Percentiles rank a stretch among this genome's conserved stretches.
Conservation (phyloP, 805 yeast genomes). For the Candida germanica region DNA sequence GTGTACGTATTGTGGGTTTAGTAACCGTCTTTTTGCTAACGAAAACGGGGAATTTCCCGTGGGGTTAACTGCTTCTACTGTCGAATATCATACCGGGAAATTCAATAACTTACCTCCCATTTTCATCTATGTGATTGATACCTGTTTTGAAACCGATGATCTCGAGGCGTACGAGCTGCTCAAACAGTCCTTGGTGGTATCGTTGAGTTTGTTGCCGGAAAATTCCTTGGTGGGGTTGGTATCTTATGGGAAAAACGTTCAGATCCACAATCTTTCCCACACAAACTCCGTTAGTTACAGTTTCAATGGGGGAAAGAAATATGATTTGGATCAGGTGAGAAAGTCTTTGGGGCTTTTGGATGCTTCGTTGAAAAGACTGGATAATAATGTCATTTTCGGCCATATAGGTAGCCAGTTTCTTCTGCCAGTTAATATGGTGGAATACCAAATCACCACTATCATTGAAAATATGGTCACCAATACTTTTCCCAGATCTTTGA, state of each 20-base stretch:
- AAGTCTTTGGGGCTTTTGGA: conserved; percentile 43
- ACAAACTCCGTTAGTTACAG: conserved; percentile 40
- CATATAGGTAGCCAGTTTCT: conserved; percentile 46
- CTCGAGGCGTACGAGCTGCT: conserved; percentile 85
- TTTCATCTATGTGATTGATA: conserved; percentile 79
- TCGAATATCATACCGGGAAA: conserved; percentile 79
- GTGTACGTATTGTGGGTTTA: conserved; percentile 76
- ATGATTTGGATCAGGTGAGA: conserved; percentile 64
- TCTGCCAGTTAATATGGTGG: conserved; percentile 72
- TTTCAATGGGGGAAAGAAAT: conserved; percentile 87
- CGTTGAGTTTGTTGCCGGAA: conserved; percentile 80
- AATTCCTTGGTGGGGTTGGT: conserved; percentile 85
- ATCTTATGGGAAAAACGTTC: conserved; percentile 87
- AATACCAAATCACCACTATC: conserved; percentile 74
- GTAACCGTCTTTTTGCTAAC: conserved; percentile 62
- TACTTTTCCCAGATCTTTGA: conserved; percentile 49
- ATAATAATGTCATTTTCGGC: conserved; percentile 29
- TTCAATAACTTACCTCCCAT: conserved; percentile 84
- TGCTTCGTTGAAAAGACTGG: conserved; percentile 21
- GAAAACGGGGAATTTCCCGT: conserved; percentile 46
- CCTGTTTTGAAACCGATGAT: conserved; percentile 55
- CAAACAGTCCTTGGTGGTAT: conserved; percentile 73
- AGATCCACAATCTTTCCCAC: conserved; percentile 63
- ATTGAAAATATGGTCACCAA: conserved; percentile 78
- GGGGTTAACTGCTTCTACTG: conserved; percentile 71